Percentiles rank a stretch among this genome's conserved stretches.
These are phyloP conservation scores for Rubus parviflorus DNA, from an alignment of 306 rosid genomes.

Conservation along the genomic window DNA sequence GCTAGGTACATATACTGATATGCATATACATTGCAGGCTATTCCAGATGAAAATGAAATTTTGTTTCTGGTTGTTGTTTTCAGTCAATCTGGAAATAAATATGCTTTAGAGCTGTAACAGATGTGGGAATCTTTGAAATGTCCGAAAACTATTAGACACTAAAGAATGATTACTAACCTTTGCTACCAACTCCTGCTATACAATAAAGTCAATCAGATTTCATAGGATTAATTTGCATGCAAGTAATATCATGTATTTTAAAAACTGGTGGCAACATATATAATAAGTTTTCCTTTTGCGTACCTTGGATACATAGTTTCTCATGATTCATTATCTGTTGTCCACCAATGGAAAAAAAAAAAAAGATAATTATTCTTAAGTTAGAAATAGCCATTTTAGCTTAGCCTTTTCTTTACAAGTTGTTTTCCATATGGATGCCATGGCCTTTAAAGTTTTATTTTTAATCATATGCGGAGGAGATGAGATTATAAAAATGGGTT, in stretches of 20 bases:
- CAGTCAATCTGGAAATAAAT: constrained; percentile 22
- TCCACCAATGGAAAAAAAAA: no score
- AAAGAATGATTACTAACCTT: background rate
- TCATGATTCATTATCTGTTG: no score
- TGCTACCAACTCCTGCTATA: background rate
- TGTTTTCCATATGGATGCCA: no score
- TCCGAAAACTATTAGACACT: background rate
- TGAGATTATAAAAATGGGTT: no score
- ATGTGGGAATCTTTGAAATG: background rate
- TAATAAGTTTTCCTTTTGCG: background rate
- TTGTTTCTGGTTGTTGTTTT: constrained; percentile 4
- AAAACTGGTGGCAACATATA: background rate
- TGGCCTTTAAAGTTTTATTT: no score
- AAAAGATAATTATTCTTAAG: no score
- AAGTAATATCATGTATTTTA: background rate
- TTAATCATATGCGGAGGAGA: no score
- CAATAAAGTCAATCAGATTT: background rate
- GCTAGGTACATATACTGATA: constrained; percentile 58
- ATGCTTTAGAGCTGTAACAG: constrained; percentile 1
- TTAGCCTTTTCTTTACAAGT: no score
- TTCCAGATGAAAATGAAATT: constrained; percentile 2
- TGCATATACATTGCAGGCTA: background rate
- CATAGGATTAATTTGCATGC: background rate
- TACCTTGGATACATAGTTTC: no score
- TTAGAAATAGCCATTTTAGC: no score